Base-by-base conservation (phyloP, 768 basidiomycete species). In the Leccinum fibrillosum region DNA sequence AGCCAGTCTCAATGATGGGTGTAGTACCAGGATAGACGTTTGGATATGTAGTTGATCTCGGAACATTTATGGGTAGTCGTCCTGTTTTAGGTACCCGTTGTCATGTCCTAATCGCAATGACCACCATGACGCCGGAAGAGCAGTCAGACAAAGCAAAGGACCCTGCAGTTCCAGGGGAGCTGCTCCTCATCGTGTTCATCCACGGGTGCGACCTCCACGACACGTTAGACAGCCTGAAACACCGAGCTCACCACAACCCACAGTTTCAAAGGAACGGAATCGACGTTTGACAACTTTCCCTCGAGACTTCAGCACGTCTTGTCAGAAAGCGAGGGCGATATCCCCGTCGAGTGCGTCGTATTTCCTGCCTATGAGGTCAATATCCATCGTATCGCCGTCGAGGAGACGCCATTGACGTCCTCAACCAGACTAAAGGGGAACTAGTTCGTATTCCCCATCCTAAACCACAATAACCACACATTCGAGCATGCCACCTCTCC, bases 301-400 rank as follows among this genome's bases (percentile, higher is more conserved):
- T 79, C 85, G 52, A 79, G 92, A 53, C 76, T 98, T 28, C 82
- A 84, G 58, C 91, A 96, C 66, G 73, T 93, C 45, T 77, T 96
- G 5, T 76, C 85, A 7, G 83, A 89, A 65, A 87, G 84, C 0
- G 76, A 90, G 25, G 70, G 76, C 3, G 75, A 82, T 39, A 73
- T 83, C 5, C 67, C 67, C 32, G 84, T 90, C 10, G 90, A 95
- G 69, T 88, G 82, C 59, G 73, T 87, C n/a, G 77, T 92, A 13
- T 97, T 96, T 67, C 94, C 94, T 23, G 86, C 85, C 2, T 98
- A 96, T 64, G 90, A 97, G 80, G 91, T 90, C 59, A 63, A 56
- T 65, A 10, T 52, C 56, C 52, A 54, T 62, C 49, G 49, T 42
- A 58, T 56, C 35, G 12, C 9, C 37, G 19, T 28, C 45, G 56